Conservation (phyloP, 2,329 filamentous ascomycete genomes). For the Diaporthe citri region DNA sequence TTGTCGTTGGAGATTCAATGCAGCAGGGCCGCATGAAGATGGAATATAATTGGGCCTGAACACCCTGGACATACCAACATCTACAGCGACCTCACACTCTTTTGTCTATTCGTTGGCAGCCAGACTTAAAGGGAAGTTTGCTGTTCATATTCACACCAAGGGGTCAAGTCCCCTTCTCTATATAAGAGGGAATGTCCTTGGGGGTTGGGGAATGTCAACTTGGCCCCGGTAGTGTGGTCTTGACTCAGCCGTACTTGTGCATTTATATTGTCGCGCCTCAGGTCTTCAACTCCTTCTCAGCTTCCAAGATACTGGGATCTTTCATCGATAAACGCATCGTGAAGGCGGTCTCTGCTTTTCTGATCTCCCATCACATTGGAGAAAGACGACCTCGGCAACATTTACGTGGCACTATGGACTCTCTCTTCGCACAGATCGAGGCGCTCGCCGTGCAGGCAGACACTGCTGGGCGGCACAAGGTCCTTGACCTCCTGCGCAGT, state of each 20-base stretch:
- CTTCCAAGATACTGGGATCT: too few relatives aligned
- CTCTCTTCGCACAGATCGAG: not conserved
- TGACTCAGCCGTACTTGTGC: too few relatives aligned
- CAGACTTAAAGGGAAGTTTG: not conserved
- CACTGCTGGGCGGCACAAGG: not conserved
- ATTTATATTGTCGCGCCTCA: too few relatives aligned
- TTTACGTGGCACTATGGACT: not conserved
- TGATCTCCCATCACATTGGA: too few relatives aligned
- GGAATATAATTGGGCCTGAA: not conserved
- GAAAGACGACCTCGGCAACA: too few relatives aligned
- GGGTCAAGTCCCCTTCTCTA: not conserved
- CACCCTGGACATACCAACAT: not conserved
- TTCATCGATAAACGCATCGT: not conserved
- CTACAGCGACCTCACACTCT: not conserved
- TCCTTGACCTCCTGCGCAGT: constrained; percentile 33
- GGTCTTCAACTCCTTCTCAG: too few relatives aligned
- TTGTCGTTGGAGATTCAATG: not conserved
- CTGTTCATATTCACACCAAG: not conserved
- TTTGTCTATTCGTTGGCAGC: not conserved
- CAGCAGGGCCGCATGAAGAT: not conserved
- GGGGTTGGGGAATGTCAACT: too few relatives aligned
- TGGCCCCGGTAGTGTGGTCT: too few relatives aligned
- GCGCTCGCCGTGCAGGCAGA: not conserved
- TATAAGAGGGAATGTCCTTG: too few relatives aligned
- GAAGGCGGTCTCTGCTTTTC: too few relatives aligned